Evolutionary conservation across 441 rosid species (phyloP).

Genomic region (Populus hybrid): DNA sequence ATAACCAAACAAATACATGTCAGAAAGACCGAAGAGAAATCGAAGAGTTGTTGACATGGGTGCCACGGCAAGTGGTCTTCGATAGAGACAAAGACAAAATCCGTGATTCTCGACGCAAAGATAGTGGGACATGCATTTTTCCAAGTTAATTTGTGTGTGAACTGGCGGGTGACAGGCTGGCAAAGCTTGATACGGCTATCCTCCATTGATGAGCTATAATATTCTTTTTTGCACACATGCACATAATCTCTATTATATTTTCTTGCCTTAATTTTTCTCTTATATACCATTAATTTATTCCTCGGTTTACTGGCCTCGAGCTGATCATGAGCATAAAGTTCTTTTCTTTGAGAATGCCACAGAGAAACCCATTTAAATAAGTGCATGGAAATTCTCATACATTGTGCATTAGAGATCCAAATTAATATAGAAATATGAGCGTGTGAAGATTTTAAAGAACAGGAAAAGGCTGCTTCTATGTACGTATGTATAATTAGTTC

Average conservation of each 20-base stretch:
- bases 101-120: constrained; percentile 53
- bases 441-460: neutral
- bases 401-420: neutral
- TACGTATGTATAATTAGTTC: neutral
- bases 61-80: neutral
- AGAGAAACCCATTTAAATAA: neutral
- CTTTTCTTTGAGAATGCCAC: neutral
- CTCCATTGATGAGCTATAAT: neutral
- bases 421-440: neutral
- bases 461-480: neutral
- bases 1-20: too few relatives aligned
- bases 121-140: constrained; percentile 7
- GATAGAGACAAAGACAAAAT: constrained; percentile 29
- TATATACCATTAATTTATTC: neutral
- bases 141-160: neutral
- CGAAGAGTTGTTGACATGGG: neutral
- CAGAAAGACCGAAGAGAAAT: neutral
- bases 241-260: neutral
- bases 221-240: neutral
- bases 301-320: neutral
- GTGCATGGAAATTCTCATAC: neutral
- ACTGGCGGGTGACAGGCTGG: constrained; percentile 19
- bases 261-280: neutral
- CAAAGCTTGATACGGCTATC: neutral
- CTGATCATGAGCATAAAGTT: neutral